phyloP scores from a whole-genome alignment of 345 rosid species.

The Clausena lansium region DNA sequence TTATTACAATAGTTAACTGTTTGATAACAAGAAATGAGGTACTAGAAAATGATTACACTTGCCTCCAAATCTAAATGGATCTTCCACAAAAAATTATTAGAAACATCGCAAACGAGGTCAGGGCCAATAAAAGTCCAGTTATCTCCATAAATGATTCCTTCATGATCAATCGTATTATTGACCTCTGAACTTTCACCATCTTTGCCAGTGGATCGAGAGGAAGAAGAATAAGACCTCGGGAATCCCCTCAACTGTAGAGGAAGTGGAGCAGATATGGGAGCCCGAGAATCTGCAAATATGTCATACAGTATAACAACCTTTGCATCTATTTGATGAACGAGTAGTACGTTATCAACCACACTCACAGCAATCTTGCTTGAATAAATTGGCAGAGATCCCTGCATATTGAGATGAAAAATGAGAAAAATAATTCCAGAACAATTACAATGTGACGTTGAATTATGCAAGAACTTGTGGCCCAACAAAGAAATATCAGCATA shows the following conservation, averaged over 20 bases:
- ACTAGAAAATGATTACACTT: slow-evolving; percentile 28
- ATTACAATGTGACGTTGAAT: background rate
- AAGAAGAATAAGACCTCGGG: slow-evolving; percentile 47
- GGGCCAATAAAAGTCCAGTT: slow-evolving; percentile 92
- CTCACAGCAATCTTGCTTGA: slow-evolving; percentile 85
- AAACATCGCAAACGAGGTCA: slow-evolving; percentile 78
- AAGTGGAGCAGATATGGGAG: slow-evolving; percentile 98
- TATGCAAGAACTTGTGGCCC: background rate
- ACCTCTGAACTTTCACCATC: slow-evolving; percentile 56
- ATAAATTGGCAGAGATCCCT: slow-evolving; percentile 97
- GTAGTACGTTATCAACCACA: slow-evolving; percentile 87
- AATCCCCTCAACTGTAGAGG: slow-evolving; percentile 80
- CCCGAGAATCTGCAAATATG: slow-evolving; percentile 84
- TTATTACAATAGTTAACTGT: background rate
- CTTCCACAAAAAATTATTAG: slow-evolving; percentile 81
- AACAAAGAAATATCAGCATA: background rate
- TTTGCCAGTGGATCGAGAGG: slow-evolving; percentile 44
- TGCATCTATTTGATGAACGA: slow-evolving; percentile 96
- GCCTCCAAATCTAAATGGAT: slow-evolving; percentile 88
- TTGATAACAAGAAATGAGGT: background rate
- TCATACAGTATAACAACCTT: slow-evolving; percentile 96
- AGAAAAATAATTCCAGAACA: background rate
- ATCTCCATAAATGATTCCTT: slow-evolving; percentile 69
- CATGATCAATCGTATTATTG: slow-evolving; percentile 42
- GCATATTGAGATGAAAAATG: slow-evolving; percentile 16